A percentile compares a stretch with the other conserved stretches of the same genome.
Conservation (phyloP, 768 basidiomycete genomes). For the Kwoniella newhampshirensis region DNA sequence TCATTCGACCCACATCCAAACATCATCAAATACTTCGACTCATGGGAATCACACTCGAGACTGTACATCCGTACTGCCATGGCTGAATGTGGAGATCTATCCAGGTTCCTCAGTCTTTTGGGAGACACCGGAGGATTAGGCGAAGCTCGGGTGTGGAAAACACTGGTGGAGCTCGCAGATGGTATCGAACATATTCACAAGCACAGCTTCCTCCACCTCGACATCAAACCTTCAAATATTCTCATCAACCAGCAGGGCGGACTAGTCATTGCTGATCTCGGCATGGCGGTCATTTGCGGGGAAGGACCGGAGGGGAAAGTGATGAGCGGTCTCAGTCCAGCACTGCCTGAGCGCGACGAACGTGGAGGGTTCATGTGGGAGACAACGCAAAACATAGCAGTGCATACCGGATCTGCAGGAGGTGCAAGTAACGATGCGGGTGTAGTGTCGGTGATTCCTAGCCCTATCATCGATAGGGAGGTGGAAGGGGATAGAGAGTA, state of each 20-base stretch:
- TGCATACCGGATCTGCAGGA: neutral
- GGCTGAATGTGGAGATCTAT: conserved; percentile 83
- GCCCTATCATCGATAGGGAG: conserved; percentile 43
- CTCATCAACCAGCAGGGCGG: conserved; percentile 82
- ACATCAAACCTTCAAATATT: conserved; percentile 95
- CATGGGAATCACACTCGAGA: conserved; percentile 89
- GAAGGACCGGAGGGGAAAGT: conserved; percentile 50
- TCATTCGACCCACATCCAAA: conserved; percentile 59
- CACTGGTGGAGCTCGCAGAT: conserved; percentile 75
- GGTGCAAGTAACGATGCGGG: neutral
- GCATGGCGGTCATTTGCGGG: conserved; percentile 95
- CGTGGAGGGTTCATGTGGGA: conserved; percentile 40
- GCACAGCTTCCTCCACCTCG: conserved; percentile 85
- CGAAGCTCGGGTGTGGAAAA: conserved; percentile 94
- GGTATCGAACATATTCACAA: conserved; percentile 88
- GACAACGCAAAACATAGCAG: conserved; percentile 7
- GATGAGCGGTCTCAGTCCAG: conserved; percentile 30
- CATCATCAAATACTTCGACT: conserved; percentile 83
- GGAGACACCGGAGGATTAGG: conserved; percentile 81
- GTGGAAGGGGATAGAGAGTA: conserved; percentile 97
- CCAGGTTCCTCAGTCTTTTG: conserved; percentile 85
- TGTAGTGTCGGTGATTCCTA: conserved; percentile 19
- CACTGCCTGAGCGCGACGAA: conserved; percentile 31
- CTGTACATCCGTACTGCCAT: conserved; percentile 92
- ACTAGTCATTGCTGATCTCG: conserved; percentile 97